These are phyloP conservation scores for Fragaria vesca DNA, from an alignment of 306 rosid genomes.

Conservation along the genomic window DNA sequence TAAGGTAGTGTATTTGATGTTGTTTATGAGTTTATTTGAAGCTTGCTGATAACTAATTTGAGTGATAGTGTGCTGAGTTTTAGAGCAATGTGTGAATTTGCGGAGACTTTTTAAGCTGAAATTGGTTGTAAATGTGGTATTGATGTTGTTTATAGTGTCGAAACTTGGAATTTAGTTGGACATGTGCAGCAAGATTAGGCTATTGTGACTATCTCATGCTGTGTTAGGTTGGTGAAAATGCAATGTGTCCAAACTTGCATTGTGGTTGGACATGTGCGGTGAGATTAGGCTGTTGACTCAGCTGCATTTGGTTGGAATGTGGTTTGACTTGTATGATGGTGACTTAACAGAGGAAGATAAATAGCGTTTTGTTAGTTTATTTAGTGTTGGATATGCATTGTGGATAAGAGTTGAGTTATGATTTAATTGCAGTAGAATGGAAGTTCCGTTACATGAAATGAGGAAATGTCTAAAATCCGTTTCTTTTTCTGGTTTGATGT, in stretches of 20 bases:
- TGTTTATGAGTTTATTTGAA: neutral
- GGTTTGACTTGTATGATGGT: slow-evolving; percentile 2
- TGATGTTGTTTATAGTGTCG: neutral
- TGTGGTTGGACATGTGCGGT: neutral
- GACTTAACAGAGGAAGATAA: neutral
- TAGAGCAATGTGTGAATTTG: neutral
- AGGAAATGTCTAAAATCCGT: neutral
- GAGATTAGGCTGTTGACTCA: neutral
- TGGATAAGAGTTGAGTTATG: neutral
- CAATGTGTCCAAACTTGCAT: neutral
- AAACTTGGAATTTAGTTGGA: neutral
- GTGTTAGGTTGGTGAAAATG: neutral
- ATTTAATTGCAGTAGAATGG: neutral
- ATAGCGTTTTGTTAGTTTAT: neutral
- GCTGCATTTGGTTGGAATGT: neutral
- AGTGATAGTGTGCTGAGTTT: neutral
- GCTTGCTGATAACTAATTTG: neutral
- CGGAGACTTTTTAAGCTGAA: neutral
- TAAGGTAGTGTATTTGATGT: slow-evolving; percentile 47
- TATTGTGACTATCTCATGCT: neutral
- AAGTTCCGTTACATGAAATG: neutral
- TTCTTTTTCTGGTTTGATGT: neutral
- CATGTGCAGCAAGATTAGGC: neutral
- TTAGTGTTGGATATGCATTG: neutral
- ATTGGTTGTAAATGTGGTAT: neutral